A percentile compares a stretch with the other conserved stretches of the same genome.
Evolutionary conservation across 768 basidiomycete species (phyloP).

Genomic region (Udeniomyces megalosporus): DNA sequence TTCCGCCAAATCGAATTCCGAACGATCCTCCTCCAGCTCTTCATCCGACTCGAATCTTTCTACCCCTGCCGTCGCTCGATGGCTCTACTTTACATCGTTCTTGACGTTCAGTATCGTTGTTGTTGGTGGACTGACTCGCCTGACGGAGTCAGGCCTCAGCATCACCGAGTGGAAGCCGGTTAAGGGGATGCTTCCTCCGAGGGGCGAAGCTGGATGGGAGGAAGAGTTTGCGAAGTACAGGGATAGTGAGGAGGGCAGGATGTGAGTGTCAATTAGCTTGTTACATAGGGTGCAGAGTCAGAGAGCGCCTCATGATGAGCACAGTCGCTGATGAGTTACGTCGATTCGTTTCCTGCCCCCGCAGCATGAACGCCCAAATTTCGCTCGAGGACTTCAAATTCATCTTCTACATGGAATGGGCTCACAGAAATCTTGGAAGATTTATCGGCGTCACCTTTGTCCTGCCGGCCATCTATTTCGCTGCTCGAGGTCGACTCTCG

Average conservation of each 20-base stretch:
- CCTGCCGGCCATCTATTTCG: slow-evolving; percentile 67
- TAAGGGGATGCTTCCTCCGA: slow-evolving; percentile 71
- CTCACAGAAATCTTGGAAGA: slow-evolving; percentile 82
- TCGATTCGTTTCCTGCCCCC: not conserved
- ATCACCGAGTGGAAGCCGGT: slow-evolving; percentile 97
- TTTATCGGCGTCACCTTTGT: slow-evolving; percentile 51
- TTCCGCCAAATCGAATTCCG: too few species aligned
- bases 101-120: slow-evolving; percentile 85
- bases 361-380: slow-evolving; percentile 75
- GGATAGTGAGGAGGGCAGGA: slow-evolving; percentile 81
- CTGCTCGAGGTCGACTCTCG: slow-evolving; percentile 51
- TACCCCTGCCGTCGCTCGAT: slow-evolving; percentile 4
- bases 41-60: not conserved
- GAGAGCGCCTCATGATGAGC: too few species aligned
- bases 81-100: slow-evolving; percentile 12
- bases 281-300: too few species aligned
- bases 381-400: slow-evolving; percentile 79
- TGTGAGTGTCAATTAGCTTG: too few species aligned
- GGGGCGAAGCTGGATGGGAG: slow-evolving; percentile 60
- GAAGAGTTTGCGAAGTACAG: slow-evolving; percentile 87
- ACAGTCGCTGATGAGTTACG: too few species aligned
- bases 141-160: slow-evolving; percentile 92
- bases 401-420: slow-evolving; percentile 98
- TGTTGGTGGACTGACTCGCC: slow-evolving; percentile 85
- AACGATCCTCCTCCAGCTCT: not conserved